Base-by-base conservation (phyloP, 2,329 filamentous ascomycete genomes). In the Trichoderma aggressivum region DNA sequence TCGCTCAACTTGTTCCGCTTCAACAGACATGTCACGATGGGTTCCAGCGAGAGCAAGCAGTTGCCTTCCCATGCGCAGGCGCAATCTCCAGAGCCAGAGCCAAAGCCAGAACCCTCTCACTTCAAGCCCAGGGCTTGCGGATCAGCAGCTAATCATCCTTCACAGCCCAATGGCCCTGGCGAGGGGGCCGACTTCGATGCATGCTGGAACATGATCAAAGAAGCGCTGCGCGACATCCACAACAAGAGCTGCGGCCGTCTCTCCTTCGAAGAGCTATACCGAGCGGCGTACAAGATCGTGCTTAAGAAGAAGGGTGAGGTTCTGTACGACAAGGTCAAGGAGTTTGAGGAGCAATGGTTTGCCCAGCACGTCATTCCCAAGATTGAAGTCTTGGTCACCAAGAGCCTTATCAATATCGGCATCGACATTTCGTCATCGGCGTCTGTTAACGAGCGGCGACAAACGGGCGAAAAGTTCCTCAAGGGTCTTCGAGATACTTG, bases 211-310 rank as follows among this genome's bases (percentile, higher is more conserved):
- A 89, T 90, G 58, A 88, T 99, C 8, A 86, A 90, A 59, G 87
- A 90, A 61, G 94, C 95, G 5, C 88, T 99, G 66, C 86, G 85
- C 70, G 93, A 97, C 78, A 98, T 99, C 64, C 94, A 98, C 82
- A 92, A 90, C 71, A 94, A 97, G 80, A 96, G 97, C 79, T 94
- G 94, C 72, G 97, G 94, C 11, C 87, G 88, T 18, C 88, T 99
- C 3, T 97, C 94, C 1, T 99, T 98, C 83, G 96, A 99, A 81
- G 92, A 97, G 77, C 88, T 99, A 1, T 99, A 99, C 82, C 92
- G 96, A 71, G 92, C 92, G 69, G 93, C 94, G 6, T 99, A 99
- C 82, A 95, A 96, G 80, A 93, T 98, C 24, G 95, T 98, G 1
- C 84, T 98, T 43, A 92, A 92, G 81, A 97, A 95, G 82, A 91